Conservation (phyloP, 306 rosid species). For the Quercus berberidifolia region DNA sequence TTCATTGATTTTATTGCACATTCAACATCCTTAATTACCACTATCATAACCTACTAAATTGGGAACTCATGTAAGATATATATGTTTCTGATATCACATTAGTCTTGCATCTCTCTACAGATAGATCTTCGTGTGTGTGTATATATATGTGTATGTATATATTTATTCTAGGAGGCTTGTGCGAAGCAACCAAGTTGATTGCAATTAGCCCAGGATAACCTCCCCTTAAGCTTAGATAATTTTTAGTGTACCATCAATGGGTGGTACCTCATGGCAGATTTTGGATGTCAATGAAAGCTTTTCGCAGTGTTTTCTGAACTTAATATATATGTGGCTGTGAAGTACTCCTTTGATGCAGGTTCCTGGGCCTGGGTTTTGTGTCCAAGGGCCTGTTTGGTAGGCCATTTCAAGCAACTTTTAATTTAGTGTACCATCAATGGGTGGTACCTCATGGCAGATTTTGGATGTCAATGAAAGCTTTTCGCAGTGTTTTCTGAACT, state of each 20-base stretch:
- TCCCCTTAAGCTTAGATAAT: too few relatives aligned
- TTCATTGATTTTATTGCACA: too few relatives aligned
- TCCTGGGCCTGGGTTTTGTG: not conserved
- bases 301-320: not conserved
- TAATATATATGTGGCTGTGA: not conserved
- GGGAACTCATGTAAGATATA: too few relatives aligned
- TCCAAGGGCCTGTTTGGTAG: too few relatives aligned
- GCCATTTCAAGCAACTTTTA: too few relatives aligned
- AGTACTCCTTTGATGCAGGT: not conserved
- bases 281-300: not conserved
- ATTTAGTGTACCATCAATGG: not conserved
- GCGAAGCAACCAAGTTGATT: too few relatives aligned
- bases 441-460: not conserved
- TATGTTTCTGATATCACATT: not conserved
- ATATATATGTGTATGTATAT: too few relatives aligned
- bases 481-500: not conserved
- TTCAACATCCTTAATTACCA: too few relatives aligned
- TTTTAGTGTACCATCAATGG: not conserved
- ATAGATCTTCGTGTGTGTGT: not conserved
- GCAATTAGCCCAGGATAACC: too few relatives aligned
- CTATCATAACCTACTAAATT: too few relatives aligned
- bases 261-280: not conserved
- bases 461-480: not conserved
- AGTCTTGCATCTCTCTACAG: not conserved
- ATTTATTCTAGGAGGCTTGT: too few relatives aligned